phyloP scores from a whole-genome alignment of 495 filamentous ascomycete species.

The Penicillium subrubescens region DNA sequence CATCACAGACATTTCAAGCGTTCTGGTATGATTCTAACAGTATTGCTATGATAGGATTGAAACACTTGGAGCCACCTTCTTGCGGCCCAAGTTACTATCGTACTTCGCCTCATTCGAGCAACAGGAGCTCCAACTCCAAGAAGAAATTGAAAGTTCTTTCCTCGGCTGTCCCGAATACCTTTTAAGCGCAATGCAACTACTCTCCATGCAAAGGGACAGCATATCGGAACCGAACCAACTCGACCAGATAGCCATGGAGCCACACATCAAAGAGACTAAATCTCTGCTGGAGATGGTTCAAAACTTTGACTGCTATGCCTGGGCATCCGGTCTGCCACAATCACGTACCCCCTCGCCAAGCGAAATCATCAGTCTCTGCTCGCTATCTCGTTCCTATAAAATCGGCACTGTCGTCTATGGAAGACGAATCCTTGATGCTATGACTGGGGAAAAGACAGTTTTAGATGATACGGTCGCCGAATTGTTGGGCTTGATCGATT shows the following conservation, averaged over 20 bases:
- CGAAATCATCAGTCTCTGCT: constrained; percentile 24
- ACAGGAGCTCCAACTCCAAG: constrained; percentile 19
- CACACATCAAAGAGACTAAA: constrained; percentile 16
- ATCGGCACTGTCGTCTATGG: constrained; percentile 37
- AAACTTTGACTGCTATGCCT: constrained; percentile 38
- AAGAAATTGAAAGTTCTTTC: constrained; percentile 40
- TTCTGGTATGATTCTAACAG: too few species aligned
- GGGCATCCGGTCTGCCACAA: constrained; percentile 38
- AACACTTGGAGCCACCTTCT: constrained; percentile 48
- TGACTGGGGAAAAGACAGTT: constrained; percentile 13
- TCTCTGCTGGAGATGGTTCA: constrained; percentile 26
- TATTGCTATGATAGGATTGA: constrained; percentile 32
- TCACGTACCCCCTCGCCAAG: constrained; percentile 27
- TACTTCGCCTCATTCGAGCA: constrained; percentile 20
- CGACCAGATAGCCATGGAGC: background rate
- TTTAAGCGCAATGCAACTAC: constrained; percentile 34
- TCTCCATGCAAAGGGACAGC: constrained; percentile 37
- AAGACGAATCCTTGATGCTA: constrained; percentile 34
- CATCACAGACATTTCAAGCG: too few species aligned
- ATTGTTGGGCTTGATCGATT: constrained; percentile 44
- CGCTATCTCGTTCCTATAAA: constrained; percentile 33
- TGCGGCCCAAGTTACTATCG: constrained; percentile 40
- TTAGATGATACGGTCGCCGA: constrained; percentile 43
- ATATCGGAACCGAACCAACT: constrained; percentile 19
- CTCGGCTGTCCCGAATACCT: constrained; percentile 46